Percentiles rank a stretch among this genome's conserved stretches.
phyloP scores from a whole-genome alignment of 768 basidiomycete genomes.

The Terana coerulea region DNA sequence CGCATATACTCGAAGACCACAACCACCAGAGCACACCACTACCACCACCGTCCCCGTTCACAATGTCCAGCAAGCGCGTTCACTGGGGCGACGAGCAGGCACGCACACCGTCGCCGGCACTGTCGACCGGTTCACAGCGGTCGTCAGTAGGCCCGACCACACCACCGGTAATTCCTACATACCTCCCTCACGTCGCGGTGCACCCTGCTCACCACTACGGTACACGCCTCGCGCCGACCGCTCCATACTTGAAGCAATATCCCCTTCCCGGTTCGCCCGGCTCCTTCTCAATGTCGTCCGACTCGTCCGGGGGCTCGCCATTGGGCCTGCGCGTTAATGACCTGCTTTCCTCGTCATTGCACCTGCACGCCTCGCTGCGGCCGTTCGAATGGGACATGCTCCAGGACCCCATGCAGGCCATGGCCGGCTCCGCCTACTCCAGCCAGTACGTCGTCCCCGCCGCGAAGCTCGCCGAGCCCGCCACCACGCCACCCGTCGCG shows the following conservation, averaged over 20 bases:
- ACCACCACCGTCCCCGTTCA: background rate
- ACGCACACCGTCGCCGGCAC: conserved; percentile 19
- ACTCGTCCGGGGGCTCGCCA: background rate
- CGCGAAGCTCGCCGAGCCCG: conserved; percentile 25
- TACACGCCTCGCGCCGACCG: background rate
- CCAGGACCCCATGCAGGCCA: background rate
- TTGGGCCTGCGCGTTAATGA: background rate
- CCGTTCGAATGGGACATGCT: conserved; percentile 6
- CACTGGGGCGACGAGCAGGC: conserved; percentile 19
- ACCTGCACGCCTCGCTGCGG: background rate
- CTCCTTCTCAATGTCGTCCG: background rate
- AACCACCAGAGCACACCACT: background rate
- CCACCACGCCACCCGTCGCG: conserved; percentile 25
- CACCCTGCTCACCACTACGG: conserved; percentile 3
- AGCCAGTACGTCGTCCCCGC: conserved; percentile 21
- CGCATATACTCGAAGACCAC: background rate
- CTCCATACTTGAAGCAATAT: conserved; percentile 7
- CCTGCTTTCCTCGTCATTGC: background rate
- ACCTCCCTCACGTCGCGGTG: conserved; percentile 1
- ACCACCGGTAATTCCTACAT: conserved; percentile 7
- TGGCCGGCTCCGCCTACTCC: conserved; percentile 1
- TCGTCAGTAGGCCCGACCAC: conserved; percentile 21
- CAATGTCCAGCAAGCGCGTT: conserved; percentile 22
- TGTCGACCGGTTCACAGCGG: conserved; percentile 16
- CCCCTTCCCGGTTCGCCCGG: conserved; percentile 1